Evolutionary conservation across 202 grass and related monocot species (phyloP).

Genomic region (Miscanthus sacchariflorus): DNA sequence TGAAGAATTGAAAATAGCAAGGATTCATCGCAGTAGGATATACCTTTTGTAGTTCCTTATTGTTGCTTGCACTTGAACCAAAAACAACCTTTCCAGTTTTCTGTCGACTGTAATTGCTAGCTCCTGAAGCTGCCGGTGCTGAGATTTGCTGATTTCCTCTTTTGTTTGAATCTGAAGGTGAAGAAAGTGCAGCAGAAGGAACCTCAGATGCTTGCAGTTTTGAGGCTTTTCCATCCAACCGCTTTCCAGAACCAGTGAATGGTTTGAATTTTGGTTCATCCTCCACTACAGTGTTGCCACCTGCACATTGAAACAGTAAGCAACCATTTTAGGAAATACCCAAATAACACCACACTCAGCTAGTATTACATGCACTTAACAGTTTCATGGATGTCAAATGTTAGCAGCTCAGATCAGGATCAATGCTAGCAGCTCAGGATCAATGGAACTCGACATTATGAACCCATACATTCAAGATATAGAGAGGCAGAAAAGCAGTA

Average conservation of each 20-base stretch:
- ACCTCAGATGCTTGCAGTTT: conserved; percentile 38
- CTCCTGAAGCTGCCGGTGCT: conserved; percentile 32
- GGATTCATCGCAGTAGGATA: neutral
- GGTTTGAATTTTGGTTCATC: conserved; percentile 68
- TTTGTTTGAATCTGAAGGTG: conserved; percentile 39
- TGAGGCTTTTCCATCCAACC: conserved; percentile 69
- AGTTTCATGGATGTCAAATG: neutral
- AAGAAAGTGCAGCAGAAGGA: conserved; percentile 26
- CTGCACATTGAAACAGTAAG: conserved; percentile 35
- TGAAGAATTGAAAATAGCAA: neutral
- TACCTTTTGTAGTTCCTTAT: conserved; percentile 64
- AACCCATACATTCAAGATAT: neutral
- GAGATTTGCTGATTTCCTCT: conserved; percentile 49
- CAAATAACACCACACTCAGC: neutral
- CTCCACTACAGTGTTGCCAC: conserved; percentile 39
- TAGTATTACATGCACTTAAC: neutral
- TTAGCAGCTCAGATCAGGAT: neutral
- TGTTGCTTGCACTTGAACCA: conserved; percentile 63
- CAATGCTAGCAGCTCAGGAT: neutral
- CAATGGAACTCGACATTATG: neutral
- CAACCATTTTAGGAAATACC: neutral
- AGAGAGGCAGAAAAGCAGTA: neutral
- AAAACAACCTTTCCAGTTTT: conserved; percentile 77
- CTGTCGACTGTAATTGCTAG: conserved; percentile 43
- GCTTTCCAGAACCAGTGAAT: conserved; percentile 69